These are phyloP conservation scores for Aspergillus taichungensis DNA, from an alignment of 495 filamentous ascomycete genomes.

Conservation along the genomic window DNA sequence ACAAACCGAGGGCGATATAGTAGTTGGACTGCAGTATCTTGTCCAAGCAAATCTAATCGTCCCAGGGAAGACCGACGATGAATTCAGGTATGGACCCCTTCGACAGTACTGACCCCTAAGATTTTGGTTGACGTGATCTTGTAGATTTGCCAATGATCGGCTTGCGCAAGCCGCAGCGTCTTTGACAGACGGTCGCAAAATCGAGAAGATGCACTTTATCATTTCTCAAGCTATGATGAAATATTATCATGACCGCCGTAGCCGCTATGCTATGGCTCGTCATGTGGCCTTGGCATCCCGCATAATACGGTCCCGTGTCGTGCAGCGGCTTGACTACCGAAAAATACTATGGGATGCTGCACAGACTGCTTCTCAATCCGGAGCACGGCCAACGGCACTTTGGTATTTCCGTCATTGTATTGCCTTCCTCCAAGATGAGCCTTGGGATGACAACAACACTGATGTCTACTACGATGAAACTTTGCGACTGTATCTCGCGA, in stretches of 20 bases:
- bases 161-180: slow-evolving; percentile 66
- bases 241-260: slow-evolving; percentile 49
- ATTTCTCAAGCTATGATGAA: slow-evolving; percentile 73
- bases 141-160: slow-evolving; percentile 72
- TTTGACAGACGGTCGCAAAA: slow-evolving; percentile 56
- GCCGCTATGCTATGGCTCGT: slow-evolving; percentile 59
- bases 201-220: slow-evolving; percentile 76
- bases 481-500: slow-evolving; percentile 58
- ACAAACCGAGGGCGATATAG: slow-evolving; percentile 43
- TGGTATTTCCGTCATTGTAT: slow-evolving; percentile 71
- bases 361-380: slow-evolving; percentile 64
- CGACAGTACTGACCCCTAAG: neutral
- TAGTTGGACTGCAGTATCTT: slow-evolving; percentile 69
- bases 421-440: slow-evolving; percentile 64
- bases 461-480: slow-evolving; percentile 85
- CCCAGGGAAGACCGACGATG: slow-evolving; percentile 68
- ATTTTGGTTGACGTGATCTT: slow-evolving; percentile 24
- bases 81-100: slow-evolving; percentile 38
- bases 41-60: slow-evolving; percentile 70
- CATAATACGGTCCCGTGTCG: slow-evolving; percentile 58
- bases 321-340: slow-evolving; percentile 53
- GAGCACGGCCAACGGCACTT: slow-evolving; percentile 67
- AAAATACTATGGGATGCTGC: slow-evolving; percentile 69
- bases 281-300: slow-evolving; percentile 68
- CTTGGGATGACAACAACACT: slow-evolving; percentile 60